Percentiles rank a stretch among this genome's conserved stretches.
These are phyloP conservation scores for Xylaria polymorpha DNA, from an alignment of 2,329 filamentous ascomycete genomes.

Conservation along the genomic window DNA sequence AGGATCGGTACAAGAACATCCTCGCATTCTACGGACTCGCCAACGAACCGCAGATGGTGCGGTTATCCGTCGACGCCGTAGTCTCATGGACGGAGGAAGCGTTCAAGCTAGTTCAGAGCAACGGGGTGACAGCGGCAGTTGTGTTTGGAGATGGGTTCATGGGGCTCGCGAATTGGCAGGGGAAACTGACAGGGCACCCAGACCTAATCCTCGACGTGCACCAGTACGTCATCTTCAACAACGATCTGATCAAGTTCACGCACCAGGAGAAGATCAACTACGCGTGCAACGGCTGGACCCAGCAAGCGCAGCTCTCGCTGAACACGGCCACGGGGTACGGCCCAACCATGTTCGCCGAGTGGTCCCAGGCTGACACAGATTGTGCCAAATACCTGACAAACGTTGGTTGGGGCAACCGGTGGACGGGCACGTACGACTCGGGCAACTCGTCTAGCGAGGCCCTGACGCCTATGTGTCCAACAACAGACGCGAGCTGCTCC, in stretches of 20 bases:
- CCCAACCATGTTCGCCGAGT: slow-evolving; percentile 94
- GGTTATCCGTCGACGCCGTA: slow-evolving; percentile 73
- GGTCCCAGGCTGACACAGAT: slow-evolving; percentile 97
- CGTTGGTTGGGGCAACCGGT: slow-evolving; percentile 86
- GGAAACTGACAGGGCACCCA: slow-evolving; percentile 76
- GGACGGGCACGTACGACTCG: slow-evolving; percentile 86
- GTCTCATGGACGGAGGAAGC: slow-evolving; percentile 83
- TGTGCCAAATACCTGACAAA: slow-evolving; percentile 90
- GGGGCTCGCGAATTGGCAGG: slow-evolving; percentile 91
- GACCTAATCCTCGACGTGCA: slow-evolving; percentile 93
- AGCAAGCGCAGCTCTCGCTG: slow-evolving; percentile 79
- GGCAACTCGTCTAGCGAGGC: slow-evolving; percentile 71
- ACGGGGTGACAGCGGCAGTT: slow-evolving; percentile 76
- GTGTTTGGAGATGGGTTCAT: slow-evolving; percentile 97
- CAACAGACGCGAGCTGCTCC: slow-evolving; percentile 71
- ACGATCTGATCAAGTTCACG: slow-evolving; percentile 81
- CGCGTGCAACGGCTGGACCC: slow-evolving; percentile 87
- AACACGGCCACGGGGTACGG: slow-evolving; percentile 84
- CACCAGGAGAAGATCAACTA: slow-evolving; percentile 88
- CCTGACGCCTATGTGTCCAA: slow-evolving; percentile 79
- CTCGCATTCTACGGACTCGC: slow-evolving; percentile 92
- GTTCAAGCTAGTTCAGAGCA: slow-evolving; percentile 76
- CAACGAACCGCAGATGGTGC: slow-evolving; percentile 93
- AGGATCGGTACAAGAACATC: slow-evolving; percentile 91
- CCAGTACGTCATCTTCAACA: slow-evolving; percentile 98